phyloP scores from a whole-genome alignment of 2,329 filamentous ascomycete genomes.

The Hysterium pulicare region DNA sequence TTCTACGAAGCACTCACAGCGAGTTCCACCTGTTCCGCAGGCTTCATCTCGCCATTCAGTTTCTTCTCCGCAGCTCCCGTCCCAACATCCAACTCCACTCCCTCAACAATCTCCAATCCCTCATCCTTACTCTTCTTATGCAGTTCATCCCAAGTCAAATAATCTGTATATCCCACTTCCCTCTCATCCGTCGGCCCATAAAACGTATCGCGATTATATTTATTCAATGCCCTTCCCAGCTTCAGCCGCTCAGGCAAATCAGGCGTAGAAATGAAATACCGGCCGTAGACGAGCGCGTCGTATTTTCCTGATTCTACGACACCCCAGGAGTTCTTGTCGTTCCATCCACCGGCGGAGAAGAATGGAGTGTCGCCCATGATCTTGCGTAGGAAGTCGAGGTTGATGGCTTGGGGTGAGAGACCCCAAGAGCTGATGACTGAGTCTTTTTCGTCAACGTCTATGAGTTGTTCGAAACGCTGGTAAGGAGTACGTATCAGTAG shows the following conservation, averaged over 20 bases:
- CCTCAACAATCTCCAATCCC: background rate
- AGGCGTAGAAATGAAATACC: constrained; percentile 46
- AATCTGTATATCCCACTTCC: constrained; percentile 18
- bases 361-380: constrained; percentile 54
- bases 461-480: constrained; percentile 51
- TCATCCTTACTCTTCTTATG: background rate
- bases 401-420: constrained; percentile 36
- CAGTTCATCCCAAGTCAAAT: constrained; percentile 11
- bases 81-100: too few species aligned
- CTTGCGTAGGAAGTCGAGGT: constrained; percentile 47
- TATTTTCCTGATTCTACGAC: constrained; percentile 40
- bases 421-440: constrained; percentile 49
- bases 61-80: too few species aligned
- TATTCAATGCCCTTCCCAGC: constrained; percentile 31
- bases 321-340: constrained; percentile 49
- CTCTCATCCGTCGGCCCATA: constrained; percentile 20
- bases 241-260: constrained; percentile 42
- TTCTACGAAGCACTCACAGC: too few species aligned
- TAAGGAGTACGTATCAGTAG: background rate
- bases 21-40: too few species aligned
- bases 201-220: constrained; percentile 35
- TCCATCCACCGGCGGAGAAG: constrained; percentile 54
- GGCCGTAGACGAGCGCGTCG: constrained; percentile 40
- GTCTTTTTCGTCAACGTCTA: constrained; percentile 49
- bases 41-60: too few species aligned